phyloP scores from a whole-genome alignment of 352 stramenopile species.

The Phytophthora pinifolia region DNA sequence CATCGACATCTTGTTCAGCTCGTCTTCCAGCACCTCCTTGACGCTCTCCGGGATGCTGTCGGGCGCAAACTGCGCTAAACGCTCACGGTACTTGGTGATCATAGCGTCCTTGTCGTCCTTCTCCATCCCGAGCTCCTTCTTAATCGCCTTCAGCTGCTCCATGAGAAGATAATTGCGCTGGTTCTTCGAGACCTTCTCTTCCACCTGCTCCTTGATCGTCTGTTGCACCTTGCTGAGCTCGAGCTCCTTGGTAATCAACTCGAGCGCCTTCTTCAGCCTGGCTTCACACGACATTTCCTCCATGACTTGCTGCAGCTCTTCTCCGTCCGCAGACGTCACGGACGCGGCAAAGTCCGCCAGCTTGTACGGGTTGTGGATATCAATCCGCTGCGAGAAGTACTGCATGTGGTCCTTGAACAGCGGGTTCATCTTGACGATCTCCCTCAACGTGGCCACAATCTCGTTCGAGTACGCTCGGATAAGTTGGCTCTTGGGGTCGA shows the following conservation, averaged over 20 bases:
- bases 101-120: conserved; percentile 99
- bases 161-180: conserved; percentile 98
- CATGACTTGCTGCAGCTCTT: conserved; percentile 93
- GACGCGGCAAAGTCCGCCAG: conserved; percentile 97
- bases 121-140: conserved; percentile 99
- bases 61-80: conserved; percentile 57
- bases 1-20: conserved; percentile 97
- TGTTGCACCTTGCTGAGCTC: conserved; percentile 97
- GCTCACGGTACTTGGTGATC: conserved; percentile 95
- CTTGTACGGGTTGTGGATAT: conserved; percentile 97
- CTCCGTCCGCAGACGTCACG: conserved; percentile 92
- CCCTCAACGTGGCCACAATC: conserved; percentile 95
- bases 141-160: conserved; percentile 99
- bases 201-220: conserved; percentile 95
- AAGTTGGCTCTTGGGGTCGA: conserved; percentile 82
- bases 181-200: conserved; percentile 94
- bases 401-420: conserved; percentile 98
- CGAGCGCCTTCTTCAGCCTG: conserved; percentile 94
- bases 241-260: conserved; percentile 97
- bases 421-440: conserved; percentile 97
- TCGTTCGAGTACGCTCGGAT: conserved; percentile 98
- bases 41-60: conserved; percentile 77
- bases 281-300: conserved; percentile 96
- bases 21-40: conserved; percentile 96
- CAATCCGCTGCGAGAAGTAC: conserved; percentile 95